Evolutionary conservation across 2,329 filamentous ascomycete genomes (phyloP).

Genomic region (Monosporascus sp.): DNA sequence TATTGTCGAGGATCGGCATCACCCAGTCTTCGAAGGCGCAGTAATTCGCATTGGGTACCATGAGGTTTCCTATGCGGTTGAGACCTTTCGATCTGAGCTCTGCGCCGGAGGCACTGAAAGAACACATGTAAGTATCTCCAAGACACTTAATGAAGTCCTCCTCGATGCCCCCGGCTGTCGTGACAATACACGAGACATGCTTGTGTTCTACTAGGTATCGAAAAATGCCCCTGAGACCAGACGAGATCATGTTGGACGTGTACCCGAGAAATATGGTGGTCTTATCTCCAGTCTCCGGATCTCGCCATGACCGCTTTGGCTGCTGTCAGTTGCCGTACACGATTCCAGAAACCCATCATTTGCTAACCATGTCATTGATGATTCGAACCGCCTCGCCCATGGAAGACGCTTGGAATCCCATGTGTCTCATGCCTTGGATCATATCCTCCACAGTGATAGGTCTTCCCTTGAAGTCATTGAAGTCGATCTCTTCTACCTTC

Average conservation of each 20-base stretch:
- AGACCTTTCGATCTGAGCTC: constrained; percentile 77
- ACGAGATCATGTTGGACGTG: constrained; percentile 96
- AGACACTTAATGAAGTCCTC: constrained; percentile 99
- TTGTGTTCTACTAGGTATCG: constrained; percentile 90
- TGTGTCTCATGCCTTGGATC: constrained; percentile 72
- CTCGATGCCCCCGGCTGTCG: constrained; percentile 90
- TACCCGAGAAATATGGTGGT: constrained; percentile 97
- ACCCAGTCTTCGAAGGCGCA: constrained; percentile 98
- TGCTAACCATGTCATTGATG: constrained; percentile 86
- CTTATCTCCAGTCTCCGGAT: constrained; percentile 69
- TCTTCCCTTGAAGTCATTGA: constrained; percentile 69
- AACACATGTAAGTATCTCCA: constrained; percentile 85
- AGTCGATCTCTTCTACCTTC: constrained; percentile 86
- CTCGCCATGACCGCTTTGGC: constrained; percentile 64
- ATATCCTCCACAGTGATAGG: constrained; percentile 83
- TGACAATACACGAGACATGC: constrained; percentile 89
- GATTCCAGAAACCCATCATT: constrained; percentile 11
- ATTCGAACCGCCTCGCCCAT: constrained; percentile 78
- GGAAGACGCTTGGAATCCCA: constrained; percentile 76
- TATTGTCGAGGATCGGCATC: constrained; percentile 85
- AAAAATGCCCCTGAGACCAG: constrained; percentile 83
- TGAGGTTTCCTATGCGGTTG: constrained; percentile 91
- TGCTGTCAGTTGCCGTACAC: constrained; percentile 16
- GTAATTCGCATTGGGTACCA: constrained; percentile 96
- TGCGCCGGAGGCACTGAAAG: constrained; percentile 73